Evolutionary conservation across 176 grass and related monocot species (phyloP).

Genomic region (Bothriochloa decipiens): DNA sequence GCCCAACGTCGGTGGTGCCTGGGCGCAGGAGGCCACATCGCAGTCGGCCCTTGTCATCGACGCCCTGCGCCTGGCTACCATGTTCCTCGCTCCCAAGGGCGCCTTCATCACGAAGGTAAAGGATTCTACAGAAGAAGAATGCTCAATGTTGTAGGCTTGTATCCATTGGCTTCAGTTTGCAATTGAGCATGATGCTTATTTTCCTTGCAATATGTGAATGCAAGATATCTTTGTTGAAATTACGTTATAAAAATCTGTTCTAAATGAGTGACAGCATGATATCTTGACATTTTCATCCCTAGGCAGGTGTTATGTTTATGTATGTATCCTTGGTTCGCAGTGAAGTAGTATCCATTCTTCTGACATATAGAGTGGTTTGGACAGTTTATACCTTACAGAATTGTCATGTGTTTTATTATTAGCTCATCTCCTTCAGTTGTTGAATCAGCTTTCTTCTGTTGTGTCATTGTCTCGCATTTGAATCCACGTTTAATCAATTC

Average conservation of each 20-base stretch:
- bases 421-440: not conserved
- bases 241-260: not conserved
- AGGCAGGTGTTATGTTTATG: not conserved
- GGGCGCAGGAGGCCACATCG: slow-evolving; percentile 89
- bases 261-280: not conserved
- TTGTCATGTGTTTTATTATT: not conserved
- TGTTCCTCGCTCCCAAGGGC: slow-evolving; percentile 85
- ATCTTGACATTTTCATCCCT: not conserved
- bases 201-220: not conserved
- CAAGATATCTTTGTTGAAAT: not conserved
- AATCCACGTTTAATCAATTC: not conserved
- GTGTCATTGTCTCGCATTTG: not conserved
- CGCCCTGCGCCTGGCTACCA: slow-evolving; percentile 68
- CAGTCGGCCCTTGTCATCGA: slow-evolving; percentile 84
- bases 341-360: not conserved
- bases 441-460: not conserved
- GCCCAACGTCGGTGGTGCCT: slow-evolving; percentile 88
- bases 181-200: not conserved
- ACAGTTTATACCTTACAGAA: not conserved
- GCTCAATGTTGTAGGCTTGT: not conserved
- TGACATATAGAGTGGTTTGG: not conserved
- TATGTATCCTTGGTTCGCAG: not conserved
- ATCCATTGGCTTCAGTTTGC: not conserved
- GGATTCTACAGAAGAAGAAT: not conserved
- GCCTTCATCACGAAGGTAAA: slow-evolving; percentile 88